Percentiles rank a stretch among this genome's conserved stretches.
Evolutionary conservation across 2,329 filamentous ascomycete species (phyloP).

Genomic region (Zasmidium angulare): DNA sequence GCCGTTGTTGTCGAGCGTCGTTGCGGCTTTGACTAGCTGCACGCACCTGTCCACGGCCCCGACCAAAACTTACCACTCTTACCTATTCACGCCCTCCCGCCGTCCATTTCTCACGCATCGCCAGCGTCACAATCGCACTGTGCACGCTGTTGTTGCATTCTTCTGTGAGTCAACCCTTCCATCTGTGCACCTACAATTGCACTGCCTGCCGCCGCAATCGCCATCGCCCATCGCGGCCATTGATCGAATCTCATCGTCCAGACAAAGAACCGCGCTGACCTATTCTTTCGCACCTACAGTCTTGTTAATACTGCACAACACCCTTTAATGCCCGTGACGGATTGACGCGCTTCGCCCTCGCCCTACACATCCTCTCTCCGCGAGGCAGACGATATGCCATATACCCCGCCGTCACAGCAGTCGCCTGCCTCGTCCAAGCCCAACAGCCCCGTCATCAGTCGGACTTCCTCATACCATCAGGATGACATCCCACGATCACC

Average conservation of each 20-base stretch:
- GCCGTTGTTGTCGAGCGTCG: conserved; percentile 2
- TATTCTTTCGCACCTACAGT: conserved; percentile 12
- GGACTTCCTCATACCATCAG: conserved; percentile 51
- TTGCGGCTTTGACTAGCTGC: conserved; percentile 41
- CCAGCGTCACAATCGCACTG: conserved; percentile 12
- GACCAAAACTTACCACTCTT: conserved; percentile 18
- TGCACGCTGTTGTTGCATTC: conserved; percentile 26
- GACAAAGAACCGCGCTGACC: conserved; percentile 8
- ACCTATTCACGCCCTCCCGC: conserved; percentile 8
- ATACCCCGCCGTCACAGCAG: conserved; percentile 74
- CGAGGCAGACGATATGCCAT: conserved; percentile 66
- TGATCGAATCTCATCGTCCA: conserved; percentile 1
- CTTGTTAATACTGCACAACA: conserved; percentile 22
- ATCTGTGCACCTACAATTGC: background rate
- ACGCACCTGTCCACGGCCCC: conserved; percentile 15
- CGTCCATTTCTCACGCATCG: conserved; percentile 13
- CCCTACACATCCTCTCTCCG: conserved; percentile 23
- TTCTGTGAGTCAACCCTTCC: conserved; percentile 29
- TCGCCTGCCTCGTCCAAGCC: conserved; percentile 59
- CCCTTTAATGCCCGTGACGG: conserved; percentile 45
- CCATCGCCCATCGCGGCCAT: background rate
- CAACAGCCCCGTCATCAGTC: conserved; percentile 51
- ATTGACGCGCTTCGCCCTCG: conserved; percentile 32
- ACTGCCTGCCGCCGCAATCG: background rate
- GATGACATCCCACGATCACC: conserved; percentile 38